Evolutionary conservation across 345 rosid species (phyloP), one percentile per base, ranked within the genome.

Genomic region (Gossypium rotundifolium): DNA sequence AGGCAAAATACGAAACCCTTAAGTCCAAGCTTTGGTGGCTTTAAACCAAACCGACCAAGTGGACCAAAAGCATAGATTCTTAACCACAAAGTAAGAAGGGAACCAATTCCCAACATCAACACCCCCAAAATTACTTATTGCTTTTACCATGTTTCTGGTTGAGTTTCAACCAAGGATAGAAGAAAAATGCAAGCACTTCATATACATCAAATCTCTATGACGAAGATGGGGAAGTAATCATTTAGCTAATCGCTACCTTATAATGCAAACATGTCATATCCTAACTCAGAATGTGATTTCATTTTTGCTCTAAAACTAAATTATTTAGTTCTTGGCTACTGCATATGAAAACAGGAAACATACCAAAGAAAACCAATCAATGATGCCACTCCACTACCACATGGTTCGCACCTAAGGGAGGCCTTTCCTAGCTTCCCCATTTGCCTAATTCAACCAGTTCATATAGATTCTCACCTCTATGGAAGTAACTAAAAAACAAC

Each of bases 11-110:
- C 48, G n/a, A 17, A 62, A 38, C 57, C 40, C 60, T 33, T 7
- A 33, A 33, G 40, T 5, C 40, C 40, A 33, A 33, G 40, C 1
- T 17, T 17, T 22, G 70, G 46, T 11, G 9, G 74, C 81, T 58
- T 65, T 53, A 3, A 60, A 25, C 20, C 65, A 68, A 49, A 71
- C 51, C n/a, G 18, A 65, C 70, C 38, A 49, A 61, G 66, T 29
- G 55, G 70, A 71, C 23, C 40, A 59, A 20, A 72, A 64, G 75
- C 76, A 81, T 71, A 65, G 70, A 79, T 85, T 78, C 85, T 79
- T 70, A 52, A 66, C 76, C 76, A 72, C 17, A 48, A 78, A 68
- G 75, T 42, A 22, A 57, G 52, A 49, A 72, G 54, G 40, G 77
- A 68, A 78, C 72, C 54, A 46, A 45, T 75, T 73, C 74, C 22